Base-by-base conservation (phyloP, 1,284 basidiomycete species). In the Macrocystidia cucumis region DNA sequence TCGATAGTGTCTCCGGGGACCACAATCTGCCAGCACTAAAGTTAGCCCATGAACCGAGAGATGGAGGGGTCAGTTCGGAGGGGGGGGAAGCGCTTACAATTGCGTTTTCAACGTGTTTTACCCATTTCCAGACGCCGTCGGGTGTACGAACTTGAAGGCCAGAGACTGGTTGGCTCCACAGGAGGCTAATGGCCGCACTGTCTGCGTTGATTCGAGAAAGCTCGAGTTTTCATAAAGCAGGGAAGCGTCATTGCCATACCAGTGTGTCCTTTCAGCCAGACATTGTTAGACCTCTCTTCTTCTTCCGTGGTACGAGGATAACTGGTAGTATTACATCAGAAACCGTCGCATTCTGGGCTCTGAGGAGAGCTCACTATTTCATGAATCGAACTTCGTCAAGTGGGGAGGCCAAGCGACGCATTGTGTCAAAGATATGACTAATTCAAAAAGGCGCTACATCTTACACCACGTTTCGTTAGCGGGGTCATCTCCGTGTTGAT, bases 231-330 rank as follows among this genome's bases (percentile, higher is more conserved):
- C n/a, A n/a, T n/a, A n/a, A n/a, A n/a, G n/a, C n/a, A n/a, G n/a
- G n/a, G n/a, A n/a, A n/a, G n/a, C n/a, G n/a, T n/a, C n/a, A n/a
- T 32, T 11, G 9, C 40, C 54, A 6, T 38, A 70, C 76, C 75
- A 6, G 71, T 75, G 44, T 79, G 76, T 3, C 76, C 77, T 47
- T 77, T 75, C 21, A 77, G 52, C 74, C 72, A 76, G 12, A 76
- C 67, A 29, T 72, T 63, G 34, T 70, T 69, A 0, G 73, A 65
- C 46, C 68, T 70, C 9, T 45, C 38, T 43, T 78, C 76, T 34
- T 78, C 76, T 11, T 76, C 72, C 19, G 61, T 52, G 0, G 68
- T 59, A 17, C 60, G 48, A 1, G 59, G 57, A 37, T 56, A 58
- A 36, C 60, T 60, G 23, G 5, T 27, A 16, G 18, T 3, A n/a